Base-by-base conservation (phyloP, 192 early-diverging fungal species). In the Anaeromyces robustus region DNA sequence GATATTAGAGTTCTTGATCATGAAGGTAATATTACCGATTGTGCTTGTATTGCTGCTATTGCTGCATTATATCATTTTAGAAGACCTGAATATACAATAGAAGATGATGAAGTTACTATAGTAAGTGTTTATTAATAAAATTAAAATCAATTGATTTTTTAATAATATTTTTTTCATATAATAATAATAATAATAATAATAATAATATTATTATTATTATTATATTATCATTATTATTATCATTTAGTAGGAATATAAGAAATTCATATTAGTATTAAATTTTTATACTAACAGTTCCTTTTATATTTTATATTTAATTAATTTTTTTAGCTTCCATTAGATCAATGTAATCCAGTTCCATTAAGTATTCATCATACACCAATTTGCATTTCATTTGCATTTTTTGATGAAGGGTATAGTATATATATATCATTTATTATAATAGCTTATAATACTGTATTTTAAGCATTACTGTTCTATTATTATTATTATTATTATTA, bases 291-390 rank as follows among this genome's bases (percentile, higher is more conserved):
- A n/a, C n/a, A n/a, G n/a, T n/a, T n/a, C n/a, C n/a, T n/a, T n/a
- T n/a, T n/a, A n/a, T n/a, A n/a, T n/a, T n/a, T n/a, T n/a, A n/a
- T n/a, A n/a, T 6, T 12, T 41, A 28, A 30, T 29, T 30, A 37
- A 77, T 77, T 59, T 22, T 77, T 81, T 13, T 83, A 94, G 94
- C 96, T 98, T 82, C 85, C 93, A 59, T 82, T 92, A 9, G 93
- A 95, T 68, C 94, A 98, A 81, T 90, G 94, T 30, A 94, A 93
- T 79, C 96, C 95, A 29, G 96, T 99, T 32, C 95, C 98, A 12
- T 87, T 99, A 34, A 96, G 94, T 82, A 89, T 99, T 29, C 96
- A 98, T 82, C 97, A 99, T 86, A 93, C 95, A 79, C 98, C 98
- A 31, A 93, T 98, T 26, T 96, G 94, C 82, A 88, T 95, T 29